Base-by-base conservation (phyloP, 2,329 filamentous ascomycete genomes). In the Aspergillus persii region DNA sequence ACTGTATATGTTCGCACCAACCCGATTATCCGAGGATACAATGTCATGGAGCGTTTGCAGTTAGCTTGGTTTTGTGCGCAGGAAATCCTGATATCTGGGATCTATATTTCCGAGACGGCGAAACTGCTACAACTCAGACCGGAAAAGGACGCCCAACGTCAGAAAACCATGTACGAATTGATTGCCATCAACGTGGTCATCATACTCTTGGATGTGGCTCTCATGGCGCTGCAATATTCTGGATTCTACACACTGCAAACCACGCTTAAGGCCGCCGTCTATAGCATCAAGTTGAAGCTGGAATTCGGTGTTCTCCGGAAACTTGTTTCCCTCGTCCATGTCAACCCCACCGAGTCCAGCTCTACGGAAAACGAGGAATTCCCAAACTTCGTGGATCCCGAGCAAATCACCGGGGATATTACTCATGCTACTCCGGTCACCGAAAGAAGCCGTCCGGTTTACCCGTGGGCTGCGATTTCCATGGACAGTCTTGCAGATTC, bases 21-120 rank as follows among this genome's bases (percentile, higher is more conserved):
- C 6, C 61, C 68, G 0, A 64, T 73, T 12, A 66, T 74, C 27
- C 58, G 56, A n/a, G 75, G 71, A 3, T 83, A 82, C 60, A 76
- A 76, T 50, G 71, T 81, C 53, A 72, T 74, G 63, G 77, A 80
- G 57, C 73, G 74, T 7, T 62, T 76, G 31, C 76, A 82, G 62
- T 60, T 81, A 36, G 75, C 75, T 29, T 73, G 71, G 49, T 79
- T 81, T 63, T 74, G 72, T 58, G 55, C 79, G 4, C 78, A 81
- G 62, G 80, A 82, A 58, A 69, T 76, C n/a, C 56, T 77, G 46
- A 74, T 82, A n/a, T 80, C 79, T 0, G 68, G 75, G 4, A 73
- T 85, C 8, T 85, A 84, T 61, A 79, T 85, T 55, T 80, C 77
- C 58, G 79, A 83, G 58, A 83, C 82, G 2, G 67, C 83, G 56